Evolutionary conservation across 164 flowering plant species (phyloP), one percentile per base, ranked within the genome.

Genomic region (Umbellularia californica): DNA sequence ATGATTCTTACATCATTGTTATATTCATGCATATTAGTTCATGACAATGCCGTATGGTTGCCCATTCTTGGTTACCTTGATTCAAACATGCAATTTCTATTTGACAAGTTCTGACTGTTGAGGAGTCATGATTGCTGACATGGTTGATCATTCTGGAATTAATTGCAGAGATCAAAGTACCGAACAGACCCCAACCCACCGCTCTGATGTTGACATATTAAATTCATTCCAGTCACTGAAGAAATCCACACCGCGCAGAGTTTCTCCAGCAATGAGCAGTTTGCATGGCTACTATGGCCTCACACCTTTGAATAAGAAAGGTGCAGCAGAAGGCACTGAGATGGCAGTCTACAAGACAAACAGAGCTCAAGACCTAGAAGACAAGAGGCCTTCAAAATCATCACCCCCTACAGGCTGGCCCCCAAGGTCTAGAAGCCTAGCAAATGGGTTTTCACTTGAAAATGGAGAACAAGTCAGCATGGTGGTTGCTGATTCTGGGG

Each of bases 221-320:
- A 90, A 88, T 58, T 83, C 96, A 24, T 83, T 94, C 74, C 93
- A 84, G 70, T 88, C 96, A n/a, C 82, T 90, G 41, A 90, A 79
- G 78, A 85, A 78, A 63, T 75, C 89, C 30, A 74, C 88, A 14
- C 81, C 78, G 63, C 72, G 51, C 55, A 84, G 70, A 71, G 85
- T 85, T 77, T 92, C 96, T 58, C 86, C 94, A 30, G 93, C 97
- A 72, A 91, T 95, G 94, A 89, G 78, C 82, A 81, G 80, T 65
- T 83, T 93, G 71, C 98, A 85, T 77, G 92, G 92, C 50, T 92
- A 83, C 75, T 90, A 95, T 77, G 91, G 93, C 62, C 91, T 90
- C 23, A 83, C 80, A 72, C 76, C 83, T 41, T 24, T 65, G 24
- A 82, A 72, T 25, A 47, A 63, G 10, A 84, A 73, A 63, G 55